A percentile compares a stretch with the other conserved stretches of the same genome.
phyloP scores from a whole-genome alignment of 1,139 yeast species.

The Candida mesenterica region DNA sequence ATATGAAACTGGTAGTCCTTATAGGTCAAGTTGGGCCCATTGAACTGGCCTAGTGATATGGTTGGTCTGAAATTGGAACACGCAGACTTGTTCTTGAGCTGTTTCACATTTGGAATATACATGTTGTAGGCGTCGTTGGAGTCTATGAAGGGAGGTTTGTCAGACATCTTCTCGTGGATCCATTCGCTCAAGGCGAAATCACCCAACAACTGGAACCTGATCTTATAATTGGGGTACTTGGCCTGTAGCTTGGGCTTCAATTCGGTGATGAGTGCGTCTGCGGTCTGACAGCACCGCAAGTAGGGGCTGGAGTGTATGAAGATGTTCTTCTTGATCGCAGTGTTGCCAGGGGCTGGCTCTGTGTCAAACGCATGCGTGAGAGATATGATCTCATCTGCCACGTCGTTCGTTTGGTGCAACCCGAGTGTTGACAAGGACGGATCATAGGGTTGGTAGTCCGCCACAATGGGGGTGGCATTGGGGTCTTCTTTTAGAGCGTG shows the following conservation, averaged over 20 bases:
- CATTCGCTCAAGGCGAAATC: slow-evolving; percentile 51
- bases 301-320: slow-evolving; percentile 47
- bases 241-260: slow-evolving; percentile 25
- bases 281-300: slow-evolving; percentile 46
- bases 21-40: slow-evolving; percentile 44
- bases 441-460: slow-evolving; percentile 37
- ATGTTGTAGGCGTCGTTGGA: slow-evolving; percentile 48
- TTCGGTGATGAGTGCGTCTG: slow-evolving; percentile 37
- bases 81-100: slow-evolving; percentile 33
- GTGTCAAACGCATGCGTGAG: slow-evolving; percentile 27
- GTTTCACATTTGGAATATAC: slow-evolving; percentile 47
- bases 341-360: slow-evolving; percentile 8
- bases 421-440: slow-evolving; percentile 39
- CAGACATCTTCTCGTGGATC: slow-evolving; percentile 47
- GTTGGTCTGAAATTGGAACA: slow-evolving; percentile 48
- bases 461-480: slow-evolving; percentile 26
- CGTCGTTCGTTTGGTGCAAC: slow-evolving; percentile 27
- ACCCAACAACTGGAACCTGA: slow-evolving; percentile 42
- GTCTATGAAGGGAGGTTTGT: slow-evolving; percentile 45
- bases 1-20: slow-evolving; percentile 43
- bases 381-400: slow-evolving; percentile 29
- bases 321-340: slow-evolving; percentile 31
- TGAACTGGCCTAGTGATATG: slow-evolving; percentile 46
- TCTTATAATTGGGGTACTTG: slow-evolving; percentile 32
- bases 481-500: slow-evolving; percentile 32